These are phyloP conservation scores for Saccharomycopsis schoenii DNA, from an alignment of 805 yeast genomes.

Conservation along the genomic window DNA sequence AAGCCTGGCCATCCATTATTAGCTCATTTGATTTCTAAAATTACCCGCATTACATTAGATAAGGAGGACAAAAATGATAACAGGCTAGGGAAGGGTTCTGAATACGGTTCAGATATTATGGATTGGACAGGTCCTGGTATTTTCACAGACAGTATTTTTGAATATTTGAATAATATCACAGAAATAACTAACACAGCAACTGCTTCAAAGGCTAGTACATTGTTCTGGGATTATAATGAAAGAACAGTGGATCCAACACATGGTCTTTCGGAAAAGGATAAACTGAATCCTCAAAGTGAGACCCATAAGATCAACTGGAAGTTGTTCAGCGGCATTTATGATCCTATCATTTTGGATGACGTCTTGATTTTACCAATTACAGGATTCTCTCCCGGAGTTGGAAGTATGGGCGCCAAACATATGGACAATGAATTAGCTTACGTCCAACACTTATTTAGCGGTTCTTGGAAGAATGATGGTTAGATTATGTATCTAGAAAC, in stretches of 20 bases:
- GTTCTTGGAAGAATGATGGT: slow-evolving; percentile 44
- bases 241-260: background rate
- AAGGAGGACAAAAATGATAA: slow-evolving; percentile 35
- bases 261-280: slow-evolving; percentile 6
- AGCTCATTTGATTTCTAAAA: slow-evolving; percentile 67
- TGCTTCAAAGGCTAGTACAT: slow-evolving; percentile 15
- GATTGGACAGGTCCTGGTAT: slow-evolving; percentile 96
- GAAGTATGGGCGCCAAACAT: slow-evolving; percentile 53
- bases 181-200: slow-evolving; percentile 9
- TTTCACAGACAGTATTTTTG: slow-evolving; percentile 81
- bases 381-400: slow-evolving; percentile 57
- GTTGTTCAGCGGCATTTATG: slow-evolving; percentile 47
- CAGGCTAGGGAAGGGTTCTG: slow-evolving; percentile 45
- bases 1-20: slow-evolving; percentile 88
- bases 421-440: slow-evolving; percentile 40
- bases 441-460: slow-evolving; percentile 54
- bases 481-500: background rate
- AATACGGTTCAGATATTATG: slow-evolving; percentile 72
- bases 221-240: background rate
- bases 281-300: slow-evolving; percentile 17
- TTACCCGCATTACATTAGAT: slow-evolving; percentile 63
- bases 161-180: slow-evolving; percentile 59
- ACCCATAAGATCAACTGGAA: slow-evolving; percentile 43
- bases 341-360: slow-evolving; percentile 53
- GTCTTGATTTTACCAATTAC: slow-evolving; percentile 65